A percentile compares a stretch with the other conserved stretches of the same genome.
phyloP scores from a whole-genome alignment of 2,329 filamentous ascomycete species.

The Rachicladosporium sp. region DNA sequence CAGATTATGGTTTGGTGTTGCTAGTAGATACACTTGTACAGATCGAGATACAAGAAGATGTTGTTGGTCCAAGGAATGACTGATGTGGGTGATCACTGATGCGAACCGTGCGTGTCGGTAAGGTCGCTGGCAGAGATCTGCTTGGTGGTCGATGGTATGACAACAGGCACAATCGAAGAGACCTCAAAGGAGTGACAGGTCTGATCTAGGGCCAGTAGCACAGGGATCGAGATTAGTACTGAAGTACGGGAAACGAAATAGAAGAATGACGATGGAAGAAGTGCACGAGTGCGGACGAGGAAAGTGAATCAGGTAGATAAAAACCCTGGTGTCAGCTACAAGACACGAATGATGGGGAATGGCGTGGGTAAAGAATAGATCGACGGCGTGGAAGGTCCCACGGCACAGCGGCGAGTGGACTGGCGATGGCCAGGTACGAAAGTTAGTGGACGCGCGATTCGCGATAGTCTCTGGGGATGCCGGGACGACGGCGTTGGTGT shows the following conservation, averaged over 20 bases:
- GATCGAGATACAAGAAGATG: too few species aligned
- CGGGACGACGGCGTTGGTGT: slow-evolving; percentile 10
- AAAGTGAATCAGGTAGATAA: slow-evolving; percentile 16
- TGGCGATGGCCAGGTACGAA: slow-evolving; percentile 14
- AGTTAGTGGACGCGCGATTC: slow-evolving; percentile 12
- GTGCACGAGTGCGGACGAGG: slow-evolving; percentile 14
- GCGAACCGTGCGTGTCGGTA: too few species aligned
- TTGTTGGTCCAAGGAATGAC: too few species aligned
- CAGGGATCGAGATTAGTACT: slow-evolving; percentile 10
- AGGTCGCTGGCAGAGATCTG: too few species aligned
- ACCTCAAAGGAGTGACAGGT: slow-evolving; percentile 9
- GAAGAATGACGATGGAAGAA: slow-evolving; percentile 15
- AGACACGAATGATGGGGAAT: slow-evolving; percentile 13
- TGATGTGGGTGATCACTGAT: too few species aligned
- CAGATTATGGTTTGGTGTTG: too few species aligned
- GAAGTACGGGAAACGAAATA: slow-evolving; percentile 12
- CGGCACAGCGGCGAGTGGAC: slow-evolving; percentile 4
- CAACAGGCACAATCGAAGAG: slow-evolving; percentile 2
- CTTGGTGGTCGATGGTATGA: too few species aligned
- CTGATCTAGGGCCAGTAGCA: slow-evolving; percentile 3
- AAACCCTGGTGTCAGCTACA: slow-evolving; percentile 15
- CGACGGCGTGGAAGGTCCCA: slow-evolving; percentile 7
- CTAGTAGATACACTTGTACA: too few species aligned
- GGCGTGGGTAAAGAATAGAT: slow-evolving; percentile 17
- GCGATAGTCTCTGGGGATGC: slow-evolving; percentile 15